Base-by-base conservation (phyloP, 371 early-diverging fungal species). In the Rhizopus sp. region DNA sequence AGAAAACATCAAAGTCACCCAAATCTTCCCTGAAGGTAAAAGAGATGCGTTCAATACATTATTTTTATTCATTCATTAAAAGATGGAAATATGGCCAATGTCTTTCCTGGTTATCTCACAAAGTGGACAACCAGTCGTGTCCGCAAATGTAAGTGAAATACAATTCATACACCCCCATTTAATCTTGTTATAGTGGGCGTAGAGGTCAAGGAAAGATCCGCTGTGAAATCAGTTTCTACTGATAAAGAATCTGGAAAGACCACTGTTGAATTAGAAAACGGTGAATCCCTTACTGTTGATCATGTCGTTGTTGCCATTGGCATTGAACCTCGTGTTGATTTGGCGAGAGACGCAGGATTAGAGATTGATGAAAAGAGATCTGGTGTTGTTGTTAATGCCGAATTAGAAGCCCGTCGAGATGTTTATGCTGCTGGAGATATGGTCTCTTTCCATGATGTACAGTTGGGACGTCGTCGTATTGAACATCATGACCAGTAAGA, bases 401-500 rank as follows among this genome's bases (percentile, higher is more conserved):
- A 91, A 59, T 72, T 91, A n/a, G 86, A 88, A 63, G 87, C 87
- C 4, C 82, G 89, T 48, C 70, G 68, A 30, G 85, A 88, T 61
- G 88, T 91, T 16, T 91, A 79, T 72, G 87, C 78, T 55, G 91
- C 91, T 44, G 91, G 91, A 56, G 91, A 91, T 61, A 85, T 85
- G 70, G 80, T 82, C 8, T 84, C 84, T 2, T 91, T 81, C 81
- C 87, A 89, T 61, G 91, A 91, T 63, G 69, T 84, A n/a, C 81
- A 83, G 15, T 71, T 91, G 7, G 89, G 91, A 37, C 83, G 89
- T 54, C 84, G 91, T 37, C 85, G 91, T 57, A 86, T 89, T 31
- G 91, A 90, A 66, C 91, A 89, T 59, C 83, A 89, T 51, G 89
- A 88, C 57, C 84, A 85, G 68, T 74, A 61, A 65, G 64, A 23